Base-by-base conservation (phyloP, 2,329 filamentous ascomycete genomes). In the Hypomyces rosellus region DNA sequence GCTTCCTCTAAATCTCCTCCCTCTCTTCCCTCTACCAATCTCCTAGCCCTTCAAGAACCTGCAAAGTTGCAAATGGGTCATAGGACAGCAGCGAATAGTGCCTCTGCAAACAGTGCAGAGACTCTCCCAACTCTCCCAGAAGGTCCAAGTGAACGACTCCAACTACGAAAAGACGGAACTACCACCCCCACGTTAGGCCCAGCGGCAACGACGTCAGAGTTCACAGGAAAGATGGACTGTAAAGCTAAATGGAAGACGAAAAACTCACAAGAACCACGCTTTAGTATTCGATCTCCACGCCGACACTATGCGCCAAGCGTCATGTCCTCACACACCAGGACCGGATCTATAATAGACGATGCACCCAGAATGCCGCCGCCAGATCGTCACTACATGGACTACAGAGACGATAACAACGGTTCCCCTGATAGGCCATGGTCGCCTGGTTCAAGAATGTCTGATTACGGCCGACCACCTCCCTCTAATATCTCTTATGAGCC, bases 401-500 rank as follows among this genome's bases (percentile, higher is more conserved):
- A 80, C 56, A 74, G 74, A 34, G 70, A 72, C 37, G 66, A 71
- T 49, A 74, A 72, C 42, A 60, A 51, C 34, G 61, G 59, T 50
- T 69, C 83, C 5, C 80, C 80, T 1, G 76, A 77, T 1, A 72
- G 81, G 50, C 74, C 80, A 2, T 86, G 81, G 78, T 76, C 77
- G 1, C 79, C 81, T 0, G 75, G 76, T 14, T 70, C 72, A 52
- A 62, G 67, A 44, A 63, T 67, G 48, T 73, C 71, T 1, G 88
- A 91, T 54, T 89, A 87, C 68, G 68, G 78, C 25, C 79, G 88
- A 46, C 86, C 88, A 8, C 85, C 89, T 3, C 81, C 88, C 1
- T 81, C 84, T 1, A 83, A 76, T 57, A 73, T 85, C 20, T 77
- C 83, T 4, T 97, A 93, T 67, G 93, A 97, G 67, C 89, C 90